A percentile compares a stretch with the other conserved stretches of the same genome.
These are phyloP conservation scores for Astrothelium macrocarpum DNA, from an alignment of 495 filamentous ascomycete species.

Conservation along the genomic window DNA sequence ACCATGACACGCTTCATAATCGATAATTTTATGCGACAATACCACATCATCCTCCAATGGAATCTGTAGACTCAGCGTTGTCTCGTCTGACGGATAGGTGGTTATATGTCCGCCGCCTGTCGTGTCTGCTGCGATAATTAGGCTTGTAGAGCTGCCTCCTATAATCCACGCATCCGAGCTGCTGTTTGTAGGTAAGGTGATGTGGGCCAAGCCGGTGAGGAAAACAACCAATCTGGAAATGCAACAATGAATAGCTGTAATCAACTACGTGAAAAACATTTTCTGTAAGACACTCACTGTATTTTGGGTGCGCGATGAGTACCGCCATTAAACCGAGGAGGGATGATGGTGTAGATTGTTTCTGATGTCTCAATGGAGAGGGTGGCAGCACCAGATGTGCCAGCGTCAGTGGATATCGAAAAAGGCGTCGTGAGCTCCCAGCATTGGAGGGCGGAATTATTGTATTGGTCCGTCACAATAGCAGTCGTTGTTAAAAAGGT, in stretches of 20 bases:
- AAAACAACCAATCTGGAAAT: constrained; percentile 42
- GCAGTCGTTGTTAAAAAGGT: constrained; percentile 26
- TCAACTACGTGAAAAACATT: background rate
- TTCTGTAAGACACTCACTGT: constrained; percentile 35
- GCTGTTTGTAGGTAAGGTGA: constrained; percentile 22
- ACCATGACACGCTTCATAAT: background rate
- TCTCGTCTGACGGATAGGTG: constrained; percentile 11
- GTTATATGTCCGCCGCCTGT: constrained; percentile 13
- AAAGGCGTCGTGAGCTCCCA: constrained; percentile 42
- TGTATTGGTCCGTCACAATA: constrained; percentile 18
- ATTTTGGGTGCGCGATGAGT: constrained; percentile 41
- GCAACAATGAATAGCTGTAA: constrained; percentile 1
- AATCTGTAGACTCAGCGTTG: constrained; percentile 11
- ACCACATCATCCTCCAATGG: background rate
- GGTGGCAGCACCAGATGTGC: constrained; percentile 33
- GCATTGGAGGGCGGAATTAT: constrained; percentile 44
- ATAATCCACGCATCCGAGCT: constrained; percentile 10
- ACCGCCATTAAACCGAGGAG: constrained; percentile 40
- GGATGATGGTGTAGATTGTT: constrained; percentile 36
- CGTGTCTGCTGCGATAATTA: constrained; percentile 13
- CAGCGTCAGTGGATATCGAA: constrained; percentile 32
- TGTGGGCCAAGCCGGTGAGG: constrained; percentile 40
- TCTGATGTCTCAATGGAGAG: constrained; percentile 34
- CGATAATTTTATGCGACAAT: background rate
- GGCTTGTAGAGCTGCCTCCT: constrained; percentile 6